These are phyloP conservation scores for Fraxinus anomala DNA, from an alignment of 257 asterid species.

Conservation along the genomic window DNA sequence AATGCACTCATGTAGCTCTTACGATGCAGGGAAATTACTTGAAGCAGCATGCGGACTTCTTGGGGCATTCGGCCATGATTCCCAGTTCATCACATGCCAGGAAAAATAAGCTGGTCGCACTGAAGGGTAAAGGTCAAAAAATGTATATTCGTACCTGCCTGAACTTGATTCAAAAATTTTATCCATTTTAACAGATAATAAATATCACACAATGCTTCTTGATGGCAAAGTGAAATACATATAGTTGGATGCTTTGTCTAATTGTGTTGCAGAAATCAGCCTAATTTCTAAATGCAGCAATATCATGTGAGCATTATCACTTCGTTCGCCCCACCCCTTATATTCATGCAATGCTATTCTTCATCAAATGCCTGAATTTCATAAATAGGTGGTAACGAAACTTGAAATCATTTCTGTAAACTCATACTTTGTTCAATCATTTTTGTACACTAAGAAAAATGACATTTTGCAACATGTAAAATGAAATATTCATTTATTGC, in stretches of 20 bases:
- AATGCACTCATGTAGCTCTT: neutral
- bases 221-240: neutral
- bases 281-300: neutral
- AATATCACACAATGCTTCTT: neutral
- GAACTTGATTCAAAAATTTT: neutral
- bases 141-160: neutral
- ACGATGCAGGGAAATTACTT: constrained; percentile 34
- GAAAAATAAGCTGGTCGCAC: neutral
- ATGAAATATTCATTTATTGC: too few species aligned
- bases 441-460: too few species aligned
- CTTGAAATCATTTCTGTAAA: too few species aligned
- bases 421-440: too few species aligned
- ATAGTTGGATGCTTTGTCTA: neutral
- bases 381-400: too few species aligned
- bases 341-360: neutral
- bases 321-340: neutral
- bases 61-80: constrained; percentile 31
- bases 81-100: constrained; percentile 26
- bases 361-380: neutral
- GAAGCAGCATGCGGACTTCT: constrained; percentile 36
- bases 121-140: neutral
- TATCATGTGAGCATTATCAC: too few species aligned
- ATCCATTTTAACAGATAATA: neutral
- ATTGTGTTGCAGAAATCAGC: neutral
- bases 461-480: too few species aligned